Evolutionary conservation across 345 rosid species (phyloP).

Genomic region (Iberis pinnata): DNA sequence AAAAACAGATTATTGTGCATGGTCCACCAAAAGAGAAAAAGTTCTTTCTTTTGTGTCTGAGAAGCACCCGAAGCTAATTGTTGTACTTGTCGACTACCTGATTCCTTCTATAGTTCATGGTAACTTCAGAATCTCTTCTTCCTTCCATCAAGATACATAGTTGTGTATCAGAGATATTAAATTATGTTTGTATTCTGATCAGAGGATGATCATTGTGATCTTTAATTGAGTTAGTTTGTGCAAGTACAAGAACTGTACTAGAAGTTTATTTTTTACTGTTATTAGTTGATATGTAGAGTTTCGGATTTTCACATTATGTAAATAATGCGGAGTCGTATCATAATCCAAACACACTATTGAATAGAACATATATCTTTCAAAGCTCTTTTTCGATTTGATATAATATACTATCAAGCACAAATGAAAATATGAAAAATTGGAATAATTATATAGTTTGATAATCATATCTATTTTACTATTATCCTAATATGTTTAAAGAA

Average conservation of each 20-base stretch:
- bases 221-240: slow-evolving; percentile 4
- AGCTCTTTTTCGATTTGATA: no score
- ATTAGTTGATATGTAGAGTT: not conserved
- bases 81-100: slow-evolving; percentile 86
- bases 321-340: slow-evolving; percentile 74
- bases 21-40: slow-evolving; percentile 69
- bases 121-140: slow-evolving; percentile 21
- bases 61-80: slow-evolving; percentile 64
- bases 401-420: no score
- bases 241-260: no score
- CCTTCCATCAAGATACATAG: not conserved
- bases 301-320: slow-evolving; percentile 18
- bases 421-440: no score
- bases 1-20: slow-evolving; percentile 57
- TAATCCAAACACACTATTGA: no score
- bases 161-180: not conserved
- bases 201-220: not conserved
- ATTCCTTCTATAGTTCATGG: slow-evolving; percentile 85
- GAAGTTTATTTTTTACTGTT: no score
- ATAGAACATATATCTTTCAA: no score
- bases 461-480: no score
- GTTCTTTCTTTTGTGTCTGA: slow-evolving; percentile 52
- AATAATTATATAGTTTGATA: no score
- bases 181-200: not conserved
- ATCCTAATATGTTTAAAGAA: no score